Evolutionary conservation across 2,329 filamentous ascomycete genomes (phyloP).

Genomic region (Moelleriella libera): DNA sequence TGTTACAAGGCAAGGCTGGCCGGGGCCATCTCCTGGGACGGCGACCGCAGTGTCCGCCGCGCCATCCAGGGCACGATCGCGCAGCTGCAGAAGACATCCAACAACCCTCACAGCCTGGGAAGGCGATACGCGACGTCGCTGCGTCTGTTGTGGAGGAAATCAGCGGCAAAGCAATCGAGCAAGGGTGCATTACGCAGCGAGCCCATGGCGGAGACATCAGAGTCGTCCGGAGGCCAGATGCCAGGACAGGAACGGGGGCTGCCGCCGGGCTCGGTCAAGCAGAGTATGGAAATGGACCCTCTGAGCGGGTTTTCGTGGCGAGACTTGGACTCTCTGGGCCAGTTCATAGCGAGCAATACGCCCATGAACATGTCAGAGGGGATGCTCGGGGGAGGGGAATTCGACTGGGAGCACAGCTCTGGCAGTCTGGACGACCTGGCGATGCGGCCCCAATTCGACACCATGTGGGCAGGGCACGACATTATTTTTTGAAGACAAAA

Average conservation of each 20-base stretch:
- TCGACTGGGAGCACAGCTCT: constrained; percentile 12
- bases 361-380: constrained; percentile 10
- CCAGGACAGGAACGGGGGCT: constrained; percentile 1
- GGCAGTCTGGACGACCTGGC: constrained; percentile 8
- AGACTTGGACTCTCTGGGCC: constrained; percentile 43
- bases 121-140: constrained; percentile 47
- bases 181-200: constrained; percentile 2
- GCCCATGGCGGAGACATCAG: constrained; percentile 10
- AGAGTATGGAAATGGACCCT: constrained; percentile 22
- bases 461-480: constrained; percentile 8
- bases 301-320: constrained; percentile 48
- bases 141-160: constrained; percentile 42
- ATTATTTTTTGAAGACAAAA: constrained; percentile 7
- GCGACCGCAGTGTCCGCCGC: constrained; percentile 39
- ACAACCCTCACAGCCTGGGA: constrained; percentile 43
- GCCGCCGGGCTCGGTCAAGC: neutral
- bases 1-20: constrained; percentile 35
- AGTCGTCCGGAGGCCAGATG: constrained; percentile 10
- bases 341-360: constrained; percentile 25
- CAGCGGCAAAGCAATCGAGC: constrained; percentile 6
- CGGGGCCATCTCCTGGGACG: constrained; percentile 40
- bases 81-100: constrained; percentile 42
- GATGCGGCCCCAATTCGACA: constrained; percentile 8
- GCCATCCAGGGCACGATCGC: constrained; percentile 45
- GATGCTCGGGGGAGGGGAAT: constrained; percentile 11